phyloP scores from a whole-genome alignment of 2,329 filamentous ascomycete genomes.

The Venturia aucupariae region DNA sequence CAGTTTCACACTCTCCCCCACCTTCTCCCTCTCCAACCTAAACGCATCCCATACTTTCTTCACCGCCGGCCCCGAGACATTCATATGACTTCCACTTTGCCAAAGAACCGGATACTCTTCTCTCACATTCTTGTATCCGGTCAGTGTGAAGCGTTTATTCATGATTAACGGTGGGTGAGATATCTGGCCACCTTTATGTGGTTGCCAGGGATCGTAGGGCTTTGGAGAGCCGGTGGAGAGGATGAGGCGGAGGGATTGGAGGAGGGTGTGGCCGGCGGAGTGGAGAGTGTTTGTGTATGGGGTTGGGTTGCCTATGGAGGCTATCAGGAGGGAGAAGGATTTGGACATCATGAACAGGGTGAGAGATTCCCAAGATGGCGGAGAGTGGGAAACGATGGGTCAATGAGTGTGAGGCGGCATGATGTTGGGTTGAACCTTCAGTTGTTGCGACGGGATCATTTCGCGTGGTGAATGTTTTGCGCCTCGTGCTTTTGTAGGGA shows the following conservation, averaged over 20 bases:
- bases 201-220: neutral
- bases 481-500: no score
- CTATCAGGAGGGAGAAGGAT: constrained; percentile 54
- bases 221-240: neutral
- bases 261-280: constrained; percentile 73
- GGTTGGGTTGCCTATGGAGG: constrained; percentile 79
- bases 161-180: neutral
- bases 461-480: no score
- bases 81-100: constrained; percentile 75
- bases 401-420: no score
- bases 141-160: constrained; percentile 11
- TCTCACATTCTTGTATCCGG: constrained; percentile 17
- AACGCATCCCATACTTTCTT: constrained; percentile 54
- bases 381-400: no score
- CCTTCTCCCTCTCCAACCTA: constrained; percentile 26
- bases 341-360: neutral
- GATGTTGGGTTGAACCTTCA: no score
- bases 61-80: constrained; percentile 66
- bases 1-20: constrained; percentile 30
- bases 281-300: constrained; percentile 70
- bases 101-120: constrained; percentile 49
- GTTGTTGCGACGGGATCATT: no score
- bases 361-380: neutral
- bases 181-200: constrained; percentile 7
- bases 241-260: constrained; percentile 38